Evolutionary conservation across 2,329 filamentous ascomycete genomes (phyloP), one percentile per base, ranked within the genome.

Genomic region (Paraphoma sp.): DNA sequence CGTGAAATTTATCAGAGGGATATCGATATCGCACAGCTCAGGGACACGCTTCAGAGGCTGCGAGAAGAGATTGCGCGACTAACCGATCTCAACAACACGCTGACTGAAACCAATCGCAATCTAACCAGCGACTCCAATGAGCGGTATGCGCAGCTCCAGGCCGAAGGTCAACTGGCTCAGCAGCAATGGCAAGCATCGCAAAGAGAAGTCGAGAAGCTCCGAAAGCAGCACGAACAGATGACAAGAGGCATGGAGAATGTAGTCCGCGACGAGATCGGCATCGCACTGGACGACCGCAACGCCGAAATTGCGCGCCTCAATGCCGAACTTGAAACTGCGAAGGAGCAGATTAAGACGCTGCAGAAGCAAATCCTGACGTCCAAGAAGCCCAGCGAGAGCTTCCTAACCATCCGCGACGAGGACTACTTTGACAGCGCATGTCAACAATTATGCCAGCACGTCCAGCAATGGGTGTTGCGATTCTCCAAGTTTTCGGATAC

Each of bases 401-500:
- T 96, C 79, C 87, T 98, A 60, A 86, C 85, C 47, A 83, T 93
- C 59, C 87, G 87, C 64, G 93, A 97, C 72, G 93, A 97, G 76
- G 93, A 97, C 79, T 93, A 97, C 82, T 98, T 99, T 73, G 93
- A 97, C 71, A 87, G 87, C 69, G 91, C 93, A 42, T 99, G 95
- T 75, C 93, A 97, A 76, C 90, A 96, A 77, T 87, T 99, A 44
- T 99, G 93, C 78, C 91, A 94, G 67, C 93, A 97, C 74, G 92
- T 97, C 42, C 93, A 97, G 76, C 93, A 97, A 79, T 99, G 95
- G 95, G 93, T 99, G 48, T 81, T 97, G 65, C 91, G 95, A 71
- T 99, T 99, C 82, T 97, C 93, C 67, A 98, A 98, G 76, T 95
- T 96, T 79, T 98, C 93, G 47, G 94, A 98, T 78, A 92, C 93